These are phyloP conservation scores for Panaeolus cyanescens DNA, from an alignment of 768 basidiomycete genomes.

Conservation along the genomic window DNA sequence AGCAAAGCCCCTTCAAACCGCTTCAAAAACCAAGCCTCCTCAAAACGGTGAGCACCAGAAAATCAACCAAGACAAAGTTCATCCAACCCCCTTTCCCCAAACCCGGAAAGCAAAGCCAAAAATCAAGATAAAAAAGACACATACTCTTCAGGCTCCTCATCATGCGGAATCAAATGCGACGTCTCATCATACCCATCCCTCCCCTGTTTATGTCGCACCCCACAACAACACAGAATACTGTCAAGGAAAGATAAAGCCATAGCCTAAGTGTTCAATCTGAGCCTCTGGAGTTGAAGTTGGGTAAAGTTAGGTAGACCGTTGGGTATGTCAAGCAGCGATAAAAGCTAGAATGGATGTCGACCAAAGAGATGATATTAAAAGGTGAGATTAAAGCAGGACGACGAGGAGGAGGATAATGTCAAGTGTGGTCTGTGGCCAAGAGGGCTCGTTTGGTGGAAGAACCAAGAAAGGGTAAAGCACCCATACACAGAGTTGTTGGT, in stretches of 20 bases:
- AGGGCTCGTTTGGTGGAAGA: not conserved
- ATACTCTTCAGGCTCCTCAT: constrained; percentile 25
- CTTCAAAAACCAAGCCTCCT: too few relatives aligned
- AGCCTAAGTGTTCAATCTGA: too few relatives aligned
- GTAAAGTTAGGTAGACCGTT: too few relatives aligned
- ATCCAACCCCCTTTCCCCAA: too few relatives aligned
- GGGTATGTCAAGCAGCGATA: too few relatives aligned
- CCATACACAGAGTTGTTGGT: too few relatives aligned
- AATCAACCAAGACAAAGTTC: too few relatives aligned
- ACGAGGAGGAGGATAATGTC: not conserved
- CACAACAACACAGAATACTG: constrained; percentile 29
- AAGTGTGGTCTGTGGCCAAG: not conserved
- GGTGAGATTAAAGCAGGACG: not conserved
- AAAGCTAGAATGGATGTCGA: too few relatives aligned
- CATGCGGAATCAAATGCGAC: constrained; percentile 33
- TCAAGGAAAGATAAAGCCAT: constrained; percentile 25
- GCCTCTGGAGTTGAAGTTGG: not conserved
- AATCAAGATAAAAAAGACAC: constrained; percentile 9
- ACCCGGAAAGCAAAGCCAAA: too few relatives aligned
- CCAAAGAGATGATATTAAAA: too few relatives aligned
- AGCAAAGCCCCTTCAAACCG: too few relatives aligned
- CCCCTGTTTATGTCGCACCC: constrained; percentile 10
- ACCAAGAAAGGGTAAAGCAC: not conserved
- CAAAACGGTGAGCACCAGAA: too few relatives aligned
- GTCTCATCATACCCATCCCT: constrained; percentile 26